Evolutionary conservation across 2,329 filamentous ascomycete genomes (phyloP).

Genomic region (Ascochyta koolunga): DNA sequence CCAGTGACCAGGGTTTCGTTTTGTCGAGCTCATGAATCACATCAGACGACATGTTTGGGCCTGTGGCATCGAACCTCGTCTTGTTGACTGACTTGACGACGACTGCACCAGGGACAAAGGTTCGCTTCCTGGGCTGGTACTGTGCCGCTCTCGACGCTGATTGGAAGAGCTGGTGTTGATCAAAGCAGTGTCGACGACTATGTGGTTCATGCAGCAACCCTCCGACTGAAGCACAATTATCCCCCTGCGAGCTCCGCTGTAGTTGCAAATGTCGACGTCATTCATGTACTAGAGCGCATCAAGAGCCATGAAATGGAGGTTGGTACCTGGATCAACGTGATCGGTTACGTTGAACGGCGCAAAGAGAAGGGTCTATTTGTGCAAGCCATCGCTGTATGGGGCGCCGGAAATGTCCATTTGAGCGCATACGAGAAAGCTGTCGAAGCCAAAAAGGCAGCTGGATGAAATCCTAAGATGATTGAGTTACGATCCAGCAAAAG

Average conservation of each 20-base stretch:
- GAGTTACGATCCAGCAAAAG: background rate
- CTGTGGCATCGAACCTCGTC: constrained; percentile 63
- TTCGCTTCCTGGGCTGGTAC: constrained; percentile 92
- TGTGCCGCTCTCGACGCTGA: constrained; percentile 61
- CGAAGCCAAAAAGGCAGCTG: constrained; percentile 18
- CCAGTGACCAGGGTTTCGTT: constrained; percentile 8
- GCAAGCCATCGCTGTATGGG: constrained; percentile 80
- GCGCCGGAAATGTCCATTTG: constrained; percentile 74
- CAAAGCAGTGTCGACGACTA: constrained; percentile 64
- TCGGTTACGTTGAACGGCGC: constrained; percentile 70
- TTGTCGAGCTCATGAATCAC: background rate
- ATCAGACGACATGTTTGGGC: constrained; percentile 48
- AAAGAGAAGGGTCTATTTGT: constrained; percentile 54
- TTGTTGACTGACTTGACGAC: constrained; percentile 54
- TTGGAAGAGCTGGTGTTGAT: constrained; percentile 16
- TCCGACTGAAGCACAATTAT: constrained; percentile 73
- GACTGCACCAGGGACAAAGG: constrained; percentile 70
- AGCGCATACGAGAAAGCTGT: constrained; percentile 70
- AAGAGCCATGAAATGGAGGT: constrained; percentile 67
- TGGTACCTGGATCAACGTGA: constrained; percentile 88
- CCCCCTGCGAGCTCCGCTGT: constrained; percentile 52
- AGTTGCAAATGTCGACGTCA: constrained; percentile 70
- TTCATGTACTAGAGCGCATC: constrained; percentile 71
- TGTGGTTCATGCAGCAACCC: constrained; percentile 60
- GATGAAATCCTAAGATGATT: background rate